These are phyloP conservation scores for Penicillium mononematosum DNA, from an alignment of 495 filamentous ascomycete species.

Conservation along the genomic window DNA sequence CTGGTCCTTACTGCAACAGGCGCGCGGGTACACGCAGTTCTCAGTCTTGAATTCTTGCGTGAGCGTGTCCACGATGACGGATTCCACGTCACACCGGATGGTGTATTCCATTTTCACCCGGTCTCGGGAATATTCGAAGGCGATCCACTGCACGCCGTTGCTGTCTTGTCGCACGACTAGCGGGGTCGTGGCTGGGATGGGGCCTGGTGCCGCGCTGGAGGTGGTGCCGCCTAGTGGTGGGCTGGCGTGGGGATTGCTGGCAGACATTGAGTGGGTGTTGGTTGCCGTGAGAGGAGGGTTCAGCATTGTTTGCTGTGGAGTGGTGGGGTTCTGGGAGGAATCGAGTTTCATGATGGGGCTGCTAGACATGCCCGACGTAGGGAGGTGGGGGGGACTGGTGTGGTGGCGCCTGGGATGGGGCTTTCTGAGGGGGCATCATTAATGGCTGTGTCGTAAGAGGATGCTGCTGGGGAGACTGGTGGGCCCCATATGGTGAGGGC, in stretches of 20 bases:
- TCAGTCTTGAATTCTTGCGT: constrained; percentile 89
- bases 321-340: constrained; percentile 47
- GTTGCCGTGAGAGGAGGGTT: constrained; percentile 43
- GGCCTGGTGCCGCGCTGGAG: constrained; percentile 93
- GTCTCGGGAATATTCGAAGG: constrained; percentile 88
- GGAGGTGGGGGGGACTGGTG: constrained; percentile 50
- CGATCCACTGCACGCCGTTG: constrained; percentile 98
- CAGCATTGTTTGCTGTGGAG: constrained; percentile 40
- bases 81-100: constrained; percentile 96
- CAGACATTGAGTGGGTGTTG: constrained; percentile 54
- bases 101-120: constrained; percentile 92
- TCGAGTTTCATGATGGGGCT: constrained; percentile 41
- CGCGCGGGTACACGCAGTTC: constrained; percentile 96
- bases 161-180: constrained; percentile 92
- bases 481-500: constrained; percentile 73
- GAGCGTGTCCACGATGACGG: constrained; percentile 84
- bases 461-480: constrained; percentile 67
- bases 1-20: constrained; percentile 91
- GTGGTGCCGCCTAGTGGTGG: constrained; percentile 57
- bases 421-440: constrained; percentile 68
- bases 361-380: constrained; percentile 39
- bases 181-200: constrained; percentile 96
- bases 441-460: constrained; percentile 61
- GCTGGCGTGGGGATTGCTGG: constrained; percentile 47
- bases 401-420: constrained; percentile 52